phyloP scores from a whole-genome alignment of 768 basidiomycete species.

The Obba rivulosa region DNA sequence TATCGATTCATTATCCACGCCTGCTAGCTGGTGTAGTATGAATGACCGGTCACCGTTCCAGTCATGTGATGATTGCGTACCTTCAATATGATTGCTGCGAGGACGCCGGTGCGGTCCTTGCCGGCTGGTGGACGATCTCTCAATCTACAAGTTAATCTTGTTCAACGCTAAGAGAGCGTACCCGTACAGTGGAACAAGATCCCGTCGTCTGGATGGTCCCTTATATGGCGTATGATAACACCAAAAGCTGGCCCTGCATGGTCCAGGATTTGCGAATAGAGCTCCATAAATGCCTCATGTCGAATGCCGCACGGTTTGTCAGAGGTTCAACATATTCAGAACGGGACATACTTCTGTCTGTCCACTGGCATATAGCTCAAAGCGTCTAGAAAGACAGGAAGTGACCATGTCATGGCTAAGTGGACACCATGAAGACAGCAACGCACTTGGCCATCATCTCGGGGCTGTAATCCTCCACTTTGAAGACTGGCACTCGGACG shows the following conservation, averaged over 20 bases:
- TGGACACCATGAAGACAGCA: conserved; percentile 4
- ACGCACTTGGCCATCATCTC: conserved; percentile 82
- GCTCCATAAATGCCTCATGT: conserved; percentile 69
- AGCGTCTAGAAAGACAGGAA: conserved; percentile 39
- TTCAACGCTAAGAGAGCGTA: conserved; percentile 11
- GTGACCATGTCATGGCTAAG: background rate
- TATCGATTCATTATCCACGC: conserved; percentile 59
- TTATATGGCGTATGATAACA: conserved; percentile 65
- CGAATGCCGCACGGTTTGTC: background rate
- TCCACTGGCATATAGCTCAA: conserved; percentile 71
- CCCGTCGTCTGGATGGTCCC: conserved; percentile 60
- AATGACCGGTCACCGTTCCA: background rate
- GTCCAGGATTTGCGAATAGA: conserved; percentile 79
- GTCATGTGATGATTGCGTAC: conserved; percentile 30
- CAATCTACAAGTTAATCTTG: background rate
- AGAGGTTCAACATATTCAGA: conserved; percentile 59
- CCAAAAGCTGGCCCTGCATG: conserved; percentile 65
- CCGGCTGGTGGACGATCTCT: conserved; percentile 41
- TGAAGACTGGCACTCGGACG: conserved; percentile 56
- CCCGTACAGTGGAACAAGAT: conserved; percentile 77
- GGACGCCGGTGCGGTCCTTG: conserved; percentile 76
- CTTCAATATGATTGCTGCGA: conserved; percentile 68
- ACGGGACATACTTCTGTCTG: conserved; percentile 60
- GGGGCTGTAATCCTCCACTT: conserved; percentile 75
- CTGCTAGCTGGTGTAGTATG: conserved; percentile 50